These are phyloP conservation scores for Naganishia liquefaciens DNA, from an alignment of 1,284 basidiomycete species.

Conservation along the genomic window DNA sequence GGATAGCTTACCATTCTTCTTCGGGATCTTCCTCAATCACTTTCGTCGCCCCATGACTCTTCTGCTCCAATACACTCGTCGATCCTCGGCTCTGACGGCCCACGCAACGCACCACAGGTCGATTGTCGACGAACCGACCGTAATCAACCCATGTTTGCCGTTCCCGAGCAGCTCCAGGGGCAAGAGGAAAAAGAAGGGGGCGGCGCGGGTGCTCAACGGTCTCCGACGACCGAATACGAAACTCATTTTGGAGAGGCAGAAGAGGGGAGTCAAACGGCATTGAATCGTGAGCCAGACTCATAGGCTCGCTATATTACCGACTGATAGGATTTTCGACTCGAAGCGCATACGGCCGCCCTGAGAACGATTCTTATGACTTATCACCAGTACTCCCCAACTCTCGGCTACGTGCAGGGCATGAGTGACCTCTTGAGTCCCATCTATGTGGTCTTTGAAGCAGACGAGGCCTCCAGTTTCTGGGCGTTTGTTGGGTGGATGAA, in stretches of 20 bases:
- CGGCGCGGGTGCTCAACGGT: slow-evolving; percentile 38
- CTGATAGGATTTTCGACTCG: neutral
- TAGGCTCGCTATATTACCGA: too few relatives aligned
- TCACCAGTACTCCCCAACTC: slow-evolving; percentile 82
- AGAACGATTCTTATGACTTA: slow-evolving; percentile 79
- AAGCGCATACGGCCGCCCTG: slow-evolving; percentile 51
- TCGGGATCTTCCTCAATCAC: slow-evolving; percentile 20
- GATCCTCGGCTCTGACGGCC: slow-evolving; percentile 1
- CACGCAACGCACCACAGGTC: slow-evolving; percentile 66
- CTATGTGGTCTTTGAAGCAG: slow-evolving; percentile 85
- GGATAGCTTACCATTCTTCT: slow-evolving; percentile 18
- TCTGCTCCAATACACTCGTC: neutral
- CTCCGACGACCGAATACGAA: slow-evolving; percentile 16
- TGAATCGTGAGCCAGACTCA: slow-evolving; percentile 59
- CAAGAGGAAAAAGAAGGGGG: slow-evolving; percentile 48
- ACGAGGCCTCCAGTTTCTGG: slow-evolving; percentile 92
- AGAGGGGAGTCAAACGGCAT: slow-evolving; percentile 74
- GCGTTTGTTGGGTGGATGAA: slow-evolving; percentile 94
- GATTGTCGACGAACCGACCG: slow-evolving; percentile 97
- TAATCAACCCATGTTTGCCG: slow-evolving; percentile 79
- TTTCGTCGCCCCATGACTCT: neutral
- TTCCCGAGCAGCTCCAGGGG: slow-evolving; percentile 49
- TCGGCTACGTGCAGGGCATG: slow-evolving; percentile 74
- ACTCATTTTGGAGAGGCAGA: slow-evolving; percentile 58
- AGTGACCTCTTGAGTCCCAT: slow-evolving; percentile 92